Evolutionary conservation across 2,329 filamentous ascomycete genomes (phyloP).

Genomic region (Lecanicillium sp.): DNA sequence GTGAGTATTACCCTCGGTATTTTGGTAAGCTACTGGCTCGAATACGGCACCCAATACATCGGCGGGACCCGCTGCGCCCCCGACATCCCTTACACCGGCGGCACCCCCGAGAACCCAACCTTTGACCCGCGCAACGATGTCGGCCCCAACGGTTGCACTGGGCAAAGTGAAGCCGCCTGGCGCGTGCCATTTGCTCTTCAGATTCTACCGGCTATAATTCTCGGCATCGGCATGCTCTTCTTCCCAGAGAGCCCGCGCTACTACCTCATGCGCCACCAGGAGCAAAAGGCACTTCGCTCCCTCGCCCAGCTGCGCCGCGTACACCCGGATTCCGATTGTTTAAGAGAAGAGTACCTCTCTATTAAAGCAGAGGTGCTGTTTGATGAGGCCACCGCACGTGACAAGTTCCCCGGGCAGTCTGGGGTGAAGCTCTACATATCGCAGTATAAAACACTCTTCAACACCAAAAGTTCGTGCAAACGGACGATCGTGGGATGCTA

Average conservation of each 20-base stretch:
- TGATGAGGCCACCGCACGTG: constrained; percentile 20
- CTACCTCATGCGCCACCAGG: constrained; percentile 21
- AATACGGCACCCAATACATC: constrained; percentile 32
- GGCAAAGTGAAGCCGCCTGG: constrained; percentile 36
- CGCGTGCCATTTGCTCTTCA: constrained; percentile 41
- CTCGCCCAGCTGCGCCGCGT: constrained; percentile 25
- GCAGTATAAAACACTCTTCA: constrained; percentile 22
- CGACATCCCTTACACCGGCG: constrained; percentile 36
- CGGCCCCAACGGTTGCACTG: constrained; percentile 31
- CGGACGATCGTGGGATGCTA: constrained; percentile 46
- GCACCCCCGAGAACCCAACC: constrained; percentile 23
- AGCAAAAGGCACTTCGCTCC: constrained; percentile 21
- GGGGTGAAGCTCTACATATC: constrained; percentile 21
- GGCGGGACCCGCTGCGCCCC: constrained; percentile 39
- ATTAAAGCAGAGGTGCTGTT: constrained; percentile 31
- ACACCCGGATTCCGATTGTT: constrained; percentile 19
- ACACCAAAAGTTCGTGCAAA: constrained; percentile 21
- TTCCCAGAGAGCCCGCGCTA: constrained; percentile 33
- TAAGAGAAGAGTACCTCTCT: constrained; percentile 24
- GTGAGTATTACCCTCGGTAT: constrained; percentile 34
- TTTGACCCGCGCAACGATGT: constrained; percentile 37
- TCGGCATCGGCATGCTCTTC: constrained; percentile 47
- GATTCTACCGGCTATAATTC: constrained; percentile 47
- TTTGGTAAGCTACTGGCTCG: constrained; percentile 34
- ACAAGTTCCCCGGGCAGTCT: constrained; percentile 21